A percentile compares a stretch with the other conserved stretches of the same genome.
Evolutionary conservation across 169 alveolate genomes (phyloP).

Genomic region (Babesia gibsoni): DNA sequence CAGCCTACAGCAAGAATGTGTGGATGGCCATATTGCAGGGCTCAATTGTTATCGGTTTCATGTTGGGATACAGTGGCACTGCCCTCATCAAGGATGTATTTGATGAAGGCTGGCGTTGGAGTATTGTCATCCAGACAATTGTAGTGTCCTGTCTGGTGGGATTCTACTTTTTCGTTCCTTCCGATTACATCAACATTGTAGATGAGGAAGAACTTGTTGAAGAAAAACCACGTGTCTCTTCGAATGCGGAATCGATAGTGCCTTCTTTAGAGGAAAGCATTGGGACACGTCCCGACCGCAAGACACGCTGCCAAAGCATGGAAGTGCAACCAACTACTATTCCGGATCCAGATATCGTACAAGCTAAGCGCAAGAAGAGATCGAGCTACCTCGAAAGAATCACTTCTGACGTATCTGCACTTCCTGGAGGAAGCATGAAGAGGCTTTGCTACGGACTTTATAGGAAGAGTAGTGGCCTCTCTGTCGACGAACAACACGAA

Average conservation of each 20-base stretch:
- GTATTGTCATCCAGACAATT: constrained; percentile 24
- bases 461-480: not conserved
- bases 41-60: constrained; percentile 85
- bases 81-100: constrained; percentile 14
- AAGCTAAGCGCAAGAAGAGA: too few relatives aligned
- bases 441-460: constrained; percentile 19
- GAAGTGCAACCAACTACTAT: too few relatives aligned
- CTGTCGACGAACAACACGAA: not conserved
- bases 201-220: too few relatives aligned
- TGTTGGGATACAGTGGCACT: constrained; percentile 67
- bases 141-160: not conserved
- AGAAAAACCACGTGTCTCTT: too few relatives aligned
- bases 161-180: constrained; percentile 26
- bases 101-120: constrained; percentile 37
- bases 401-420: not conserved
- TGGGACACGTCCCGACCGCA: too few relatives aligned
- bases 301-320: too few relatives aligned
- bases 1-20: constrained; percentile 80
- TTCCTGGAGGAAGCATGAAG: not conserved
- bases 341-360: too few relatives aligned
- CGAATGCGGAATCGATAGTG: too few relatives aligned
- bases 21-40: constrained; percentile 93
- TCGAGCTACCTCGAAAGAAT: not conserved
- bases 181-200: constrained; percentile 27
- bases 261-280: too few relatives aligned